Conservation (phyloP, 352 stramenopile genomes). For the Phytophthora fragariae region DNA sequence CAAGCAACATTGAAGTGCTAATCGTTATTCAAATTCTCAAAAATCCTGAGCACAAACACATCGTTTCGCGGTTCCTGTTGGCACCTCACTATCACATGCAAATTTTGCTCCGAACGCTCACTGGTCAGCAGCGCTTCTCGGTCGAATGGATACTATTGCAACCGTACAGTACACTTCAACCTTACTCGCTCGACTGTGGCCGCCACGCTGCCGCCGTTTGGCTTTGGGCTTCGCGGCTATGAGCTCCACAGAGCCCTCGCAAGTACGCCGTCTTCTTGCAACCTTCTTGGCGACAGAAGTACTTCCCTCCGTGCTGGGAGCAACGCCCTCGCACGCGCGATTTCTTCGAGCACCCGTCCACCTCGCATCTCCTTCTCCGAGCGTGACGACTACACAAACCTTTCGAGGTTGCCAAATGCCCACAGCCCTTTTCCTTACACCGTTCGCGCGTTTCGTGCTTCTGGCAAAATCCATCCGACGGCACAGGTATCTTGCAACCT, state of each 20-base stretch:
- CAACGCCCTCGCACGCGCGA: slow-evolving; percentile 8
- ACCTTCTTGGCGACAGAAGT: slow-evolving; percentile 4
- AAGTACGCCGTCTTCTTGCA: slow-evolving; percentile 10
- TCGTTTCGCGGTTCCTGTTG: slow-evolving; percentile 15
- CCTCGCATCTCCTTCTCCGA: slow-evolving; percentile 1
- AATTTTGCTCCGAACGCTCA: slow-evolving; percentile 13
- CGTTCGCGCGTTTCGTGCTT: slow-evolving; percentile 9
- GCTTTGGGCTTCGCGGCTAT: not conserved
- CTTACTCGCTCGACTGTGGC: not conserved
- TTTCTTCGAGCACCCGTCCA: slow-evolving; percentile 5
- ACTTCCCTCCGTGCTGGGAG: slow-evolving; percentile 6
- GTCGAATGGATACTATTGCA: no score
- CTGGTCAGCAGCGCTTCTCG: not conserved
- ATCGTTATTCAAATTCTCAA: slow-evolving; percentile 18
- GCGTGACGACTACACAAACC: not conserved
- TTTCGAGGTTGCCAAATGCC: not conserved
- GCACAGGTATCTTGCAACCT: slow-evolving; percentile 1
- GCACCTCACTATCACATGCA: slow-evolving; percentile 16
- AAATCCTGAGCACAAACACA: slow-evolving; percentile 30
- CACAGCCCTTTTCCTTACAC: slow-evolving; percentile 8
- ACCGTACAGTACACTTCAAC: no score
- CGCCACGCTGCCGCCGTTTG: not conserved
- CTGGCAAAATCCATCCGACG: slow-evolving; percentile 13
- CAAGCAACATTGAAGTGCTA: slow-evolving; percentile 23
- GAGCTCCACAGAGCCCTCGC: slow-evolving; percentile 3